Evolutionary conservation across 2,329 filamentous ascomycete genomes (phyloP), one percentile per base, ranked within the genome.

Genomic region (Claviceps lovelessii): DNA sequence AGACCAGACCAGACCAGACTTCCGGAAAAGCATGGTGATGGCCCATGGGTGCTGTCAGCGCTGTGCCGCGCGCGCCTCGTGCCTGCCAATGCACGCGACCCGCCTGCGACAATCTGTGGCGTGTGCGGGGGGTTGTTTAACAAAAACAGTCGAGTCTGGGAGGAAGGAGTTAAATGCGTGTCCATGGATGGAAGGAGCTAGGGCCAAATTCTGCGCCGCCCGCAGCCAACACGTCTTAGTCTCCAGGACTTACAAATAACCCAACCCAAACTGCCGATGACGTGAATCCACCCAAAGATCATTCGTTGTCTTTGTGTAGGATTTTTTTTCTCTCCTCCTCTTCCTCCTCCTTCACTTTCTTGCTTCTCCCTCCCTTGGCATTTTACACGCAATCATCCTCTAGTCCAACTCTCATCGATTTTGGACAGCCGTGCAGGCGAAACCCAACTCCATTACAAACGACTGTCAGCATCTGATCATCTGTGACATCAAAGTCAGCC

Each of bases 221-320:
- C 39, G 4, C 19, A 46, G 29, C 41, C 49, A 44, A 44, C 17
- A 53, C 41, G 44, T 53, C 33, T 53, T 33, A 31, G 42, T 51
- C 31, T 52, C 45, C 28, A 7, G 15, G 35, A 52, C 44, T 52
- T 52, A 53, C 35, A 48, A 48, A 48, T 31, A 33, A 31, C 29
- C 28, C 29, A 53, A 53, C 31, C 15, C 47, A 56, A 53, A 54
- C 44, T 51, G 37, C 50, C 46, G 31, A 53, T 37, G 28, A 29
- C 55, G 19, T 47, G 41, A 51, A 41, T 44, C 41, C 54, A 47
- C 51, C 41, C 29, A 1, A 19, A 49, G 29, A 31, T 23, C 54
- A 53, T 50, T 23, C 54, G 51, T 50, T 13, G 37, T 33, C 29
- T 35, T 52, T 49, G 10, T 29, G 13, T 37, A 5, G 1, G 15